Base-by-base conservation (phyloP, 2,329 filamentous ascomycete genomes). In the Aureobasidium lini region DNA sequence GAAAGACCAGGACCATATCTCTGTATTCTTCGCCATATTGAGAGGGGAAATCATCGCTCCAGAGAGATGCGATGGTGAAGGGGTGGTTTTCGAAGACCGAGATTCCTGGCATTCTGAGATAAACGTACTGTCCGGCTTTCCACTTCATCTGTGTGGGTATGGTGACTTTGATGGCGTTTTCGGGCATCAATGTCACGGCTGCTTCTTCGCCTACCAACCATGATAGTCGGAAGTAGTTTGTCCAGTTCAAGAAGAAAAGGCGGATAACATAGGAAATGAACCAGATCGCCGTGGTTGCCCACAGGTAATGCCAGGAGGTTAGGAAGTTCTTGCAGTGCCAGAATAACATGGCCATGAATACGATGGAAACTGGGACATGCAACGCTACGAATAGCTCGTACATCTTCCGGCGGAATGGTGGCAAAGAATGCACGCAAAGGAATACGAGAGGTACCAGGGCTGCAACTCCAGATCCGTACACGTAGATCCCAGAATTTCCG, bases 291-390 rank as follows among this genome's bases (percentile, higher is more conserved):
- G 92, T 73, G 0, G 90, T 94, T 1, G 89, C 84, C 68, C 84
- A 95, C 2, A 97, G 82, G 68, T 96, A 97, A 68, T 84, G 79
- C 92, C 92, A 96, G 0, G 92, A 95, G 58, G 86, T 86, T 39
- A 96, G 81, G 66, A 89, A 95, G 73, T 96, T 96, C 73, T 92
- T 88, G 67, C 89, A 94, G 72, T 97, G 93, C 93, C 93, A 97
- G 75, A 97, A 95, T 31, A 97, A 80, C 70, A 95, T 82, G 1
- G 81, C 92, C 6, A 96, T 77, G 68, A 94, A 95, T 13, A 89
- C 77, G 40, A 92, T 82, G 0, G 90, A 87, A 9, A 90, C 87
- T 0, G 93, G 91, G 0, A 92, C 83, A 69, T 97, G 93, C 3
- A 95, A 76, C 32, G 87, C 73, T 16, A 93, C 84, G 68, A 97